A percentile compares a stretch with the other conserved stretches of the same genome.
These are phyloP conservation scores for Agrostemma githago DNA, from an alignment of 148 eudicot genomes.

Conservation along the genomic window DNA sequence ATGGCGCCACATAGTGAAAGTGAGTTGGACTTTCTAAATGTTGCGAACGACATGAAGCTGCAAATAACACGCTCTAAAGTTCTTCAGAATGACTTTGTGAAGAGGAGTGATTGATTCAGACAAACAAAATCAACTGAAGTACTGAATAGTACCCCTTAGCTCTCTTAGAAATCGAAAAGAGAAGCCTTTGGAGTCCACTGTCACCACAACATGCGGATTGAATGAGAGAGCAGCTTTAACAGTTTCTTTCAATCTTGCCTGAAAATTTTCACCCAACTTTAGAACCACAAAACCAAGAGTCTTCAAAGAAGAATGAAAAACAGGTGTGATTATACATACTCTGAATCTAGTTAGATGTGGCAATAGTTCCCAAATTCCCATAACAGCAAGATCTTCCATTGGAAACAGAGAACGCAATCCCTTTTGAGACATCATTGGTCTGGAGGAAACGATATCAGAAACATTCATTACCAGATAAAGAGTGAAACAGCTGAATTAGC, in stretches of 20 bases:
- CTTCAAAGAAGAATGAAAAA: not conserved
- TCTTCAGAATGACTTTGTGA: conserved; percentile 30
- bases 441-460: conserved; percentile 22
- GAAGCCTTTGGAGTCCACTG: conserved; percentile 93
- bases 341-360: conserved; percentile 74
- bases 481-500: not conserved
- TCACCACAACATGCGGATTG: conserved; percentile 77
- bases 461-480: not conserved
- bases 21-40: conserved; percentile 52
- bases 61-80: conserved; percentile 43
- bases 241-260: conserved; percentile 71
- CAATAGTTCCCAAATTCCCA: conserved; percentile 96
- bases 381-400: conserved; percentile 89
- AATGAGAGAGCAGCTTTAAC: conserved; percentile 61
- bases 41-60: conserved; percentile 56
- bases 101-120: conserved; percentile 21
- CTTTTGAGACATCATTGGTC: conserved; percentile 68
- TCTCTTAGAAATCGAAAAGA: conserved; percentile 82
- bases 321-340: conserved; percentile 38
- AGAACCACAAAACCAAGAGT: conserved; percentile 9
- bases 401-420: conserved; percentile 75
- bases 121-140: conserved; percentile 12
- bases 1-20: conserved; percentile 95
- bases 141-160: conserved; percentile 52
- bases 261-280: conserved; percentile 28